phyloP scores from a whole-genome alignment of 345 rosid species.

The Barbarea vulgaris region DNA sequence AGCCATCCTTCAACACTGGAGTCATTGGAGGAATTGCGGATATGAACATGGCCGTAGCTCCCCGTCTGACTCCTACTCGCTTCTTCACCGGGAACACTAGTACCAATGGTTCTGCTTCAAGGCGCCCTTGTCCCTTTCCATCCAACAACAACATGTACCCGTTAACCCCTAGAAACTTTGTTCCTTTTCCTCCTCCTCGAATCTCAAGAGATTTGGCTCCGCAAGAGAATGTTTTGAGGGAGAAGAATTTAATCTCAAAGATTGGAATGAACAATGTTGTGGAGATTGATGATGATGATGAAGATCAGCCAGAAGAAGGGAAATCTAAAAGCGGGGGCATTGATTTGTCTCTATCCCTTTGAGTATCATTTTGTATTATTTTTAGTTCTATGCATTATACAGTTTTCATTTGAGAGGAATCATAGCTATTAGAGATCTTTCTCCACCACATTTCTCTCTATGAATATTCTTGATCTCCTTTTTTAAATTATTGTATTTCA shows the following conservation, averaged over 20 bases:
- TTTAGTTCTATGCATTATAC: slow-evolving; percentile 19
- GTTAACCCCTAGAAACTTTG: not conserved
- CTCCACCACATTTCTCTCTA: too few relatives aligned
- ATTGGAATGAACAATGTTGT: slow-evolving; percentile 19
- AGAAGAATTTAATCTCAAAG: slow-evolving; percentile 36
- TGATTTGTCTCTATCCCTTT: slow-evolving; percentile 38
- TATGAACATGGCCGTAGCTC: slow-evolving; percentile 16
- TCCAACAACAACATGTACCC: not conserved
- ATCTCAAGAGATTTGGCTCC: not conserved
- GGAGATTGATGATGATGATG: slow-evolving; percentile 35
- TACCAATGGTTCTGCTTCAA: slow-evolving; percentile 20
- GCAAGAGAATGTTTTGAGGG: slow-evolving; percentile 7
- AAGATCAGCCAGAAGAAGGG: slow-evolving; percentile 16
- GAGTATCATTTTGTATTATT: slow-evolving; percentile 9
- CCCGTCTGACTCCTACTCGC: slow-evolving; percentile 33
- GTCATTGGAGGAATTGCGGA: not conserved
- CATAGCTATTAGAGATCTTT: slow-evolving; percentile 15
- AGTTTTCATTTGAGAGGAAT: slow-evolving; percentile 11
- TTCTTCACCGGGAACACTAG: slow-evolving; percentile 22
- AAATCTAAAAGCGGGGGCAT: slow-evolving; percentile 2
- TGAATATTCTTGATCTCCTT: not conserved
- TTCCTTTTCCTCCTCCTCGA: slow-evolving; percentile 23
- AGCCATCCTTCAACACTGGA: slow-evolving; percentile 20
- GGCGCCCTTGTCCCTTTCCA: not conserved
- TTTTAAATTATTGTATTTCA: slow-evolving; percentile 2